Percentiles rank a stretch among this genome's conserved stretches.
Conservation (phyloP, 345 rosid genomes). For the Lenwebbia sp. region DNA sequence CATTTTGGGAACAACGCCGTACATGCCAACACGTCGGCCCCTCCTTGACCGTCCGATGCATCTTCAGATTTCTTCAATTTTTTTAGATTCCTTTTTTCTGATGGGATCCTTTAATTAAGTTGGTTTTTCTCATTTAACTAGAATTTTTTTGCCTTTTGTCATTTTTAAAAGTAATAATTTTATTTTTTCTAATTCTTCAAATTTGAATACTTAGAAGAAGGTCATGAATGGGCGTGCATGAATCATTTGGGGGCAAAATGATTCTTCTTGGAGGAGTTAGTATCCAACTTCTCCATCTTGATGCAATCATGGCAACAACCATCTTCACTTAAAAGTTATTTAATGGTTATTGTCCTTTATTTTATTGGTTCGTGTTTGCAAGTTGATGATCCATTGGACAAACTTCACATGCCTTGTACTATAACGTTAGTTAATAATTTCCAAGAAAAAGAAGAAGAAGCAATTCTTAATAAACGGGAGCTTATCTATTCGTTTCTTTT, state of each 20-base stretch:
- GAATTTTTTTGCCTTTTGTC: not conserved
- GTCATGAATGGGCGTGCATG: not conserved
- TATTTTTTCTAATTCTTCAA: not conserved
- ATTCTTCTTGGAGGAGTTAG: not conserved
- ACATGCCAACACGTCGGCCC: not conserved
- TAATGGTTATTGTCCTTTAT: not conserved
- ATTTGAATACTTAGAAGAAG: not conserved
- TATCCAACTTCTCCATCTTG: not conserved
- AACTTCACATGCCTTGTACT: not conserved
- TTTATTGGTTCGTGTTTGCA: not conserved
- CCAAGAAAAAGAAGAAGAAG: not conserved
- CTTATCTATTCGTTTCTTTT: not conserved
- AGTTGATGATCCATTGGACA: not conserved
- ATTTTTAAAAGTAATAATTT: not conserved
- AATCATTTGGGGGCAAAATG: not conserved
- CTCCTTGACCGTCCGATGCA: not conserved
- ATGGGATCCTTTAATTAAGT: not conserved
- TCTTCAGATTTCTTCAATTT: not conserved
- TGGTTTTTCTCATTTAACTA: not conserved
- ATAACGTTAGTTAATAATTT: not conserved
- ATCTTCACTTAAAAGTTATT: not conserved
- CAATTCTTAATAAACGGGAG: not conserved
- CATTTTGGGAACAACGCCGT: not conserved
- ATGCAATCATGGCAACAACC: not conserved
- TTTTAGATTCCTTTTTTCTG: not conserved